Base-by-base conservation (phyloP, 1,284 basidiomycete species). In the Cutaneotrichosporon spelunceum region DNA sequence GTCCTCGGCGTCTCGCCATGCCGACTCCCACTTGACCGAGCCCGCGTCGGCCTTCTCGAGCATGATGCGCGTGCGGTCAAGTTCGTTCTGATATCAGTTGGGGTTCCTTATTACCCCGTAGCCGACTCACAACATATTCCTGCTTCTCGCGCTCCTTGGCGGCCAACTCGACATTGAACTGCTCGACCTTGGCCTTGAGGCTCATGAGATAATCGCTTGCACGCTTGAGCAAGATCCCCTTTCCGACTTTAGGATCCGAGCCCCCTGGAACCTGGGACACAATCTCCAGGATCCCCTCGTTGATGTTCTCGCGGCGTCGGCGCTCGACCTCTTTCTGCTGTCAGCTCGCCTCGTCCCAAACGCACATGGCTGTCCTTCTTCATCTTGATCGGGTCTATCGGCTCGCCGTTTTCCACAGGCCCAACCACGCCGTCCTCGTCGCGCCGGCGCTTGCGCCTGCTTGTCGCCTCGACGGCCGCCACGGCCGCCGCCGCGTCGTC, bases 241-340 rank as follows among this genome's bases (percentile, higher is more conserved):
- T 78, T 47, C 75, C 74, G 27, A 71, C 58, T 63, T 75, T 75
- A 13, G 56, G 56, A 23, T 72, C 72, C 27, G 57, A 59, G 2
- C 88, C 89, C 66, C 87, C 89, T 8, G 93, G 93, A 2, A 96
- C 88, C 69, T 94, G 91, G 9, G 88, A 84, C 1, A 90, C 88
- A 26, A 98, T 86, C 73, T 93, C 89, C 74, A 89, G 92, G 81
- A 98, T 96, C 0, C 93, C 93, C 64, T 94, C 90, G 77, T 95
- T 95, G 81, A 98, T 97, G 71, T 93, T 93, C 21, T 92, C 90
- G 60, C 94, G 84, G 56, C 94, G 87, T 49, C 93, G 85, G 61
- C 93, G 89, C 79, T 98, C 94, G 13, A 97, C 94, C 79, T 97
- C 94, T 89, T 96, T 96, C 91, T 95, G 73, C 50, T 16, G 29